Evolutionary conservation across 208 protist species (phyloP).

Genomic region (Crithidia bombi): DNA sequence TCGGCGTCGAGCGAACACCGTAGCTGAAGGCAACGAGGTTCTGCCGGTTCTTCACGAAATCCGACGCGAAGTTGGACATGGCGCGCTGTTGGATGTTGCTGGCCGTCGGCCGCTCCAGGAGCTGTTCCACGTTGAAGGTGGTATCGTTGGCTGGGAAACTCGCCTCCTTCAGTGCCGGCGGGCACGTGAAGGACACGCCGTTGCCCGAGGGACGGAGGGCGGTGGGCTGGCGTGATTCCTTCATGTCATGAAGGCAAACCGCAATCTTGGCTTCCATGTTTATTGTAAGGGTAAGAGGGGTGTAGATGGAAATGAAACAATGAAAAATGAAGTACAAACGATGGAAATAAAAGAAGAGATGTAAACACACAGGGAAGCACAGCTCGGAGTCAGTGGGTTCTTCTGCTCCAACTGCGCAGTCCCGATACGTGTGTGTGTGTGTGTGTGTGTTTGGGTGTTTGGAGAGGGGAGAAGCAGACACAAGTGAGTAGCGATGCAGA

Average conservation of each 20-base stretch:
- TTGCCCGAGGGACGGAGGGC: constrained; percentile 53
- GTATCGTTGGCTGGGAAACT: constrained; percentile 75
- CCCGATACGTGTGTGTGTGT: background rate
- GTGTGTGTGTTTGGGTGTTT: background rate
- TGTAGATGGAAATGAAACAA: constrained; percentile 6
- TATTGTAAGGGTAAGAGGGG: constrained; percentile 1
- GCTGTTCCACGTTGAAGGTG: constrained; percentile 66
- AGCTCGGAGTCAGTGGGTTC: background rate
- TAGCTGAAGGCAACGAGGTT: constrained; percentile 89
- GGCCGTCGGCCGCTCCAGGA: constrained; percentile 52
- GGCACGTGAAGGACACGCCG: constrained; percentile 62
- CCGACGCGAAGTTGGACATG: constrained; percentile 44
- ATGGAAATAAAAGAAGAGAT: constrained; percentile 12
- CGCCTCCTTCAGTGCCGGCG: constrained; percentile 55
- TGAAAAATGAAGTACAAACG: constrained; percentile 10
- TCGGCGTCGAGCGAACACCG: constrained; percentile 84
- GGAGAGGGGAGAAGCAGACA: background rate
- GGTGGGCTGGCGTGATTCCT: constrained; percentile 42
- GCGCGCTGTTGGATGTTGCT: constrained; percentile 33
- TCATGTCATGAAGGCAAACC: constrained; percentile 71
- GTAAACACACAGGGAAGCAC: background rate
- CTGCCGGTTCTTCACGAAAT: constrained; percentile 68
- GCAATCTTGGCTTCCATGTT: constrained; percentile 75
- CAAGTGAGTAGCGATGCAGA: background rate
- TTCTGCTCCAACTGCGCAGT: background rate